phyloP scores from a whole-genome alignment of 2,329 filamentous ascomycete species.

The Ophiosphaerella korrae region DNA sequence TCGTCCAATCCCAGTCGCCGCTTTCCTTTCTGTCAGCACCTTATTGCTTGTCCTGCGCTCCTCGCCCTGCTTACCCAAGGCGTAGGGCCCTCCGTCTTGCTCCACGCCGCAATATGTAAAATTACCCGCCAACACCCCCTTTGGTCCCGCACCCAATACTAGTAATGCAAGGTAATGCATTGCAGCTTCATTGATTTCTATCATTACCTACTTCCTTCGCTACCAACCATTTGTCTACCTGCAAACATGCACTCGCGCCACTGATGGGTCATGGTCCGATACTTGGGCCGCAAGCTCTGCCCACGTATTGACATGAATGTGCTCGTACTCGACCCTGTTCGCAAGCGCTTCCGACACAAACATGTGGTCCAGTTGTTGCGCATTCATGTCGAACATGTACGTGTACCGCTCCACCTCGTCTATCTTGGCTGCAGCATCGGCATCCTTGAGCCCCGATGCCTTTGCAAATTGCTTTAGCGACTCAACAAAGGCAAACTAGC shows the following conservation, averaged over 20 bases:
- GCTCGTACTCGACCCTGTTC: conserved; percentile 60
- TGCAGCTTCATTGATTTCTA: background rate
- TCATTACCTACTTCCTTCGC: background rate
- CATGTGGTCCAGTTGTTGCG: conserved; percentile 73
- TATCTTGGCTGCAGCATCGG: conserved; percentile 64
- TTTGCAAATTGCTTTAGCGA: conserved; percentile 62
- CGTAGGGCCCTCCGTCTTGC: background rate
- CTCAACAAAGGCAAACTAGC: conserved; percentile 62
- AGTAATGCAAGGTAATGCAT: background rate
- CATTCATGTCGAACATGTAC: conserved; percentile 72
- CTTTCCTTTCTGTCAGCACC: conserved; percentile 12
- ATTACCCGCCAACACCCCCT: conserved; percentile 8
- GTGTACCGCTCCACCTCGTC: conserved; percentile 67
- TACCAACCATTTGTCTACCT: conserved; percentile 16
- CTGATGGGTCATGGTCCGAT: conserved; percentile 72
- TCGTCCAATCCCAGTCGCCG: conserved; percentile 1
- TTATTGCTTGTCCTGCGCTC: background rate
- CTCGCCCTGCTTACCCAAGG: background rate
- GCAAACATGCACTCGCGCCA: conserved; percentile 68
- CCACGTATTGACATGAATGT: conserved; percentile 76
- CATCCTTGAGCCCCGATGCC: conserved; percentile 62
- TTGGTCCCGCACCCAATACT: background rate
- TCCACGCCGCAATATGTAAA: conserved; percentile 19
- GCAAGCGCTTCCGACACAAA: conserved; percentile 64
- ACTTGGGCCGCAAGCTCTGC: conserved; percentile 60